phyloP scores from a whole-genome alignment of 2,329 filamentous ascomycete species.

The Microcyclospora pomicola region DNA sequence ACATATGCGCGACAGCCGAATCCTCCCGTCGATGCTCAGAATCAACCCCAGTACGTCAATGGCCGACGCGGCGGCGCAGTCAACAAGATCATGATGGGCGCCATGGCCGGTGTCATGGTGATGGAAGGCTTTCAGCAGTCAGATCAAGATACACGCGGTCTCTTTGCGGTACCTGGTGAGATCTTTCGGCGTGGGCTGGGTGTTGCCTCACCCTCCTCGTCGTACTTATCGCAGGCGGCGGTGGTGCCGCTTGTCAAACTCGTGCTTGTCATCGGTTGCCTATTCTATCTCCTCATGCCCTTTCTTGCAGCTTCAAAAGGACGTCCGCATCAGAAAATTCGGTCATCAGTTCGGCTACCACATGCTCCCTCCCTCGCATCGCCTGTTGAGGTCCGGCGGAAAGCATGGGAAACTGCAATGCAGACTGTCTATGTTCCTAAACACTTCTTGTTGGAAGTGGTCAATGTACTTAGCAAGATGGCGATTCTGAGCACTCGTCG shows the following conservation, averaged over 20 bases:
- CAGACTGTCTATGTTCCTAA: constrained; percentile 86
- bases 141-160: constrained; percentile 34
- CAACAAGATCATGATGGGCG: constrained; percentile 81
- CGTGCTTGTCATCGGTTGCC: constrained; percentile 36
- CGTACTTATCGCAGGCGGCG: constrained; percentile 13
- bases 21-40: constrained; percentile 21
- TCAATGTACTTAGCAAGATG: constrained; percentile 66
- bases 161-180: constrained; percentile 29
- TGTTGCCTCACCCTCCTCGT: constrained; percentile 7
- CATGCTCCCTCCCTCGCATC: constrained; percentile 60
- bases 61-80: constrained; percentile 36
- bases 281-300: constrained; percentile 44
- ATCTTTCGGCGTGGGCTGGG: constrained; percentile 19
- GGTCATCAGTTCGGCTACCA: constrained; percentile 25
- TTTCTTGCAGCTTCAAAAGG: constrained; percentile 41
- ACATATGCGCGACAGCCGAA: constrained; percentile 19
- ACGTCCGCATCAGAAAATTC: constrained; percentile 37
- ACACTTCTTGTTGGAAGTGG: constrained; percentile 74
- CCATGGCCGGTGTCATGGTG: constrained; percentile 82
- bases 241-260: constrained; percentile 36
- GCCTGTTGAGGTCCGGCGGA: constrained; percentile 69
- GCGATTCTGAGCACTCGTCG: constrained; percentile 70
- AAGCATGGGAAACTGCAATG: constrained; percentile 85
- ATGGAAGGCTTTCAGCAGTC: constrained; percentile 61
- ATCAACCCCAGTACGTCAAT: constrained; percentile 24